These are phyloP conservation scores for Globisporangium sylvaticum DNA, from an alignment of 352 stramenopile species.

Conservation along the genomic window DNA sequence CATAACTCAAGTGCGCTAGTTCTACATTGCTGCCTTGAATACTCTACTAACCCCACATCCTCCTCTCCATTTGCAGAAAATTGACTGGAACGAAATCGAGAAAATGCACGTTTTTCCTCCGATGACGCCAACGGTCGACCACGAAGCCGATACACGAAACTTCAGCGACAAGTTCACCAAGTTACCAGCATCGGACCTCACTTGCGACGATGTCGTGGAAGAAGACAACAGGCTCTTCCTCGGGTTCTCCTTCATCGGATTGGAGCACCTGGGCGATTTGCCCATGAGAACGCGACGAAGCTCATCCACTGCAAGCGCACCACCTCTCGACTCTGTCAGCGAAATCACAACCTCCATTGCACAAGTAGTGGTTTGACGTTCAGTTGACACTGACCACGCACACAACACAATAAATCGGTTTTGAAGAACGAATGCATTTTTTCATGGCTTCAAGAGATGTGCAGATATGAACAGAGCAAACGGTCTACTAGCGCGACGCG, in stretches of 20 bases:
- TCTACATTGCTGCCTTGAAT: background rate
- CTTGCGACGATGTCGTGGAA: constrained; percentile 47
- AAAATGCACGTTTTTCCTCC: constrained; percentile 87
- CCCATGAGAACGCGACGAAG: constrained; percentile 11
- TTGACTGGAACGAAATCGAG: constrained; percentile 93
- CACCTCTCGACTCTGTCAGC: constrained; percentile 3
- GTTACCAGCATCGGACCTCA: constrained; percentile 57
- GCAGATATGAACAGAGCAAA: constrained; percentile 21
- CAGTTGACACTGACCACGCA: background rate
- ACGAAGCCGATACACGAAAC: constrained; percentile 91
- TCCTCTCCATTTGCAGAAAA: constrained; percentile 21
- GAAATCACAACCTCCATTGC: constrained; percentile 1
- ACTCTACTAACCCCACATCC: background rate
- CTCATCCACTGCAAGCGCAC: background rate
- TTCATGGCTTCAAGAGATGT: background rate
- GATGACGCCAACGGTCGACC: constrained; percentile 82
- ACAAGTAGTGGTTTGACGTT: background rate
- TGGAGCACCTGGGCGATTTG: constrained; percentile 29
- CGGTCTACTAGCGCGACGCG: background rate
- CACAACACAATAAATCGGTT: background rate
- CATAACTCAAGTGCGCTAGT: background rate
- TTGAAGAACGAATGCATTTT: constrained; percentile 10
- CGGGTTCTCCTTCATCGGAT: constrained; percentile 71
- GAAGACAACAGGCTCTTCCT: constrained; percentile 60
- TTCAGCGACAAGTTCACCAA: constrained; percentile 93